Base-by-base conservation (phyloP, 345 rosid species). In the Adansonia digitata region DNA sequence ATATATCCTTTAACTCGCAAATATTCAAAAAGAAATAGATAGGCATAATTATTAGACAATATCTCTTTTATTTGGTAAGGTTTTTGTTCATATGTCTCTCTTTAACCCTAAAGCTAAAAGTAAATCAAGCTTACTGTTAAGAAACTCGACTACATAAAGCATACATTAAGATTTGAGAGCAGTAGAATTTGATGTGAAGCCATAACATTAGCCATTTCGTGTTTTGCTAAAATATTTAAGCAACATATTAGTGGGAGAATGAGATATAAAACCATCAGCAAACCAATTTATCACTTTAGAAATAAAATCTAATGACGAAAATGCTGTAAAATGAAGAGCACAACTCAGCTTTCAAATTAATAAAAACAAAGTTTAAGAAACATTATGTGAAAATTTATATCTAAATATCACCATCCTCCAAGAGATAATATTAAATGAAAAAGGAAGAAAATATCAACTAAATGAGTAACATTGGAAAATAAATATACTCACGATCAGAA, bases 401-500 rank as follows among this genome's bases (percentile, higher is more conserved):
- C 8, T 17, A 59, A 59, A 13, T 4, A 59, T 26, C 3, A 5
- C 7, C 37, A 27, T 27, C 63, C 17, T 57, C 63, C 35, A 26
- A 57, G 12, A 26, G 22, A n/a, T n/a, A n/a, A n/a, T n/a, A n/a
- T n/a, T n/a, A n/a, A n/a, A n/a, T n/a, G n/a, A n/a, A n/a, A n/a
- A n/a, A n/a, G n/a, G n/a, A n/a, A n/a, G n/a, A n/a, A n/a, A n/a
- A n/a, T n/a, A n/a, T n/a, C n/a, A n/a, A n/a, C n/a, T n/a, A n/a
- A n/a, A n/a, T n/a, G n/a, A n/a, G n/a, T n/a, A n/a, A n/a, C n/a
- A n/a, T n/a, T n/a, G 17, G 17, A 62, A 34, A 17, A 39, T 27
- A 60, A 63, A 55, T 62, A 75, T 43, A 85, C 99, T 89, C 80
- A 95, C 98, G 86, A 7, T 91, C 90, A 80, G 97, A 84, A 81